Evolutionary conservation across 257 asterid genomes (phyloP).

Genomic region (Pogostemon cablin): DNA sequence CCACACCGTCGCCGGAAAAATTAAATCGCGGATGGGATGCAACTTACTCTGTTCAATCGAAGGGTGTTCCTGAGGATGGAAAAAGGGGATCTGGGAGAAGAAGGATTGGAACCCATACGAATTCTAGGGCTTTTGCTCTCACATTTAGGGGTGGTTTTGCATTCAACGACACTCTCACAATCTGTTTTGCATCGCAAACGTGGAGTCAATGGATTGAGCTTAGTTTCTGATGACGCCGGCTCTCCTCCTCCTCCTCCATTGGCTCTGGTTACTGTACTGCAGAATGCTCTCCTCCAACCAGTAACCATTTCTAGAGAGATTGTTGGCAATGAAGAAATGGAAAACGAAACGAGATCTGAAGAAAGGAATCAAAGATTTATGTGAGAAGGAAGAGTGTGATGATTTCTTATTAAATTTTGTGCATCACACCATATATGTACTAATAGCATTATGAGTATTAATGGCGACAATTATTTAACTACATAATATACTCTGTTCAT

Average conservation of each 20-base stretch:
- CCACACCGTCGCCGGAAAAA: too few relatives aligned
- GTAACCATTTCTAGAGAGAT: conserved; percentile 53
- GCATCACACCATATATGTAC: too few relatives aligned
- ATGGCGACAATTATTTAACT: too few relatives aligned
- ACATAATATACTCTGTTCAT: too few relatives aligned
- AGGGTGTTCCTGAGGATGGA: conserved; percentile 81
- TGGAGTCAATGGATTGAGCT: conserved; percentile 65
- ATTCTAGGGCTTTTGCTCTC: conserved; percentile 38
- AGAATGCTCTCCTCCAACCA: conserved; percentile 94
- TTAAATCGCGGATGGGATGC: too few relatives aligned
- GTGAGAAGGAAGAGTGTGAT: too few relatives aligned
- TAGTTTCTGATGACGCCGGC: conserved; percentile 24
- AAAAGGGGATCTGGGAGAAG: conserved; percentile 97
- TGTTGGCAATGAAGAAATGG: too few relatives aligned
- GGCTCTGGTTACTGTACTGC: conserved; percentile 58
- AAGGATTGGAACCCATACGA: conserved; percentile 50
- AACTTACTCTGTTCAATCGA: conserved; percentile 72
- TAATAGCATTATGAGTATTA: too few relatives aligned
- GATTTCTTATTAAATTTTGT: too few relatives aligned
- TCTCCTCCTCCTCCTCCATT: conserved; percentile 20
- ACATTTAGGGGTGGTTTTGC: conserved; percentile 56
- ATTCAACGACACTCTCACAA: conserved; percentile 15
- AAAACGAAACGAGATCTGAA: neutral
- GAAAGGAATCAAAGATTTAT: neutral
- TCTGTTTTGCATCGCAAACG: conserved; percentile 65